Conservation (phyloP, 1,284 basidiomycete genomes). For the Sporisorium graminicola region DNA sequence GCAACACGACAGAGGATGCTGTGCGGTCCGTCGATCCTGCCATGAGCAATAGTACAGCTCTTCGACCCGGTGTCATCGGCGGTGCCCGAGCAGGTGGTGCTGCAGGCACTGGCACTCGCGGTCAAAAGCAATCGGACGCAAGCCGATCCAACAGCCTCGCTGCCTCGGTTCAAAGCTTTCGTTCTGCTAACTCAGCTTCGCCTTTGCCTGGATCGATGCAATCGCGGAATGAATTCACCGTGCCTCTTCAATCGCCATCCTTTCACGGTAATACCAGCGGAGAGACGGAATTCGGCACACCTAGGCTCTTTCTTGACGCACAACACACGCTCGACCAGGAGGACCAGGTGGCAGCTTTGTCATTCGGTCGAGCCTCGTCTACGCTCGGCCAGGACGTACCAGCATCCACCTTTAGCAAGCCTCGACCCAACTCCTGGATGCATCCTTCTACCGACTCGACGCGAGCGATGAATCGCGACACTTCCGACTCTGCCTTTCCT, state of each 20-base stretch:
- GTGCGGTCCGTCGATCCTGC: constrained; percentile 34
- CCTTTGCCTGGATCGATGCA: constrained; percentile 20
- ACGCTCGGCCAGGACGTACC: background rate
- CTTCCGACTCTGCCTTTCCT: constrained; percentile 6
- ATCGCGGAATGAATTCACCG: constrained; percentile 1
- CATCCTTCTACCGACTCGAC: constrained; percentile 29
- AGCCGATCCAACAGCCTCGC: constrained; percentile 52
- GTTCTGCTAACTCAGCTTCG: constrained; percentile 41
- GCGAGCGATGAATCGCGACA: constrained; percentile 4
- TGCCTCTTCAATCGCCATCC: constrained; percentile 30
- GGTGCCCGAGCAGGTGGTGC: constrained; percentile 4
- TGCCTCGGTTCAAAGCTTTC: constrained; percentile 35
- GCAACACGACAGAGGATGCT: constrained; percentile 22
- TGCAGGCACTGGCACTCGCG: background rate
- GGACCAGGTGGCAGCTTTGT: constrained; percentile 1
- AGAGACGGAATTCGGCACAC: constrained; percentile 46
- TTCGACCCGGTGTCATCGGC: constrained; percentile 36
- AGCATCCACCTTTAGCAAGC: constrained; percentile 10
- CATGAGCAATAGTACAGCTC: constrained; percentile 8
- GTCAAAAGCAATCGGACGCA: constrained; percentile 18
- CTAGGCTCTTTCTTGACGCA: constrained; percentile 41
- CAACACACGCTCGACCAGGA: constrained; percentile 38
- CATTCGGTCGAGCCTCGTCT: constrained; percentile 18
- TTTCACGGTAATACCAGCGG: constrained; percentile 17
- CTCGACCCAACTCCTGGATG: constrained; percentile 47